These are phyloP conservation scores for Fusarium tjaetaba DNA, from an alignment of 2,329 filamentous ascomycete genomes.

Conservation along the genomic window DNA sequence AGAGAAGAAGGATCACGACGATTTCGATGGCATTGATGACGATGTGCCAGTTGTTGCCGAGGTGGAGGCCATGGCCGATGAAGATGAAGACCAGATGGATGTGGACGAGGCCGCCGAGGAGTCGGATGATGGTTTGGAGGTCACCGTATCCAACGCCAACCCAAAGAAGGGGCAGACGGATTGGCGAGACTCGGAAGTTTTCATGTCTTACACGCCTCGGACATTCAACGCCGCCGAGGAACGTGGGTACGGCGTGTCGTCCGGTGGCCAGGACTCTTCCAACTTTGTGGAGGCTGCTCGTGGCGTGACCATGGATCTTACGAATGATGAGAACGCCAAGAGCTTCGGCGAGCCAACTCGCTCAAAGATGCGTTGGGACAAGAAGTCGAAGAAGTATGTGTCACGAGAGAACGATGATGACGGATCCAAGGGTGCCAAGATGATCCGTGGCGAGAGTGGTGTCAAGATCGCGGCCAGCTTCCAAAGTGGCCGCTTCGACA, in stretches of 20 bases:
- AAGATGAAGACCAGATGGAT: constrained; percentile 49
- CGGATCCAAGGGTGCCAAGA: constrained; percentile 75
- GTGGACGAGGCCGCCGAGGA: constrained; percentile 59
- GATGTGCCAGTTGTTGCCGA: constrained; percentile 49
- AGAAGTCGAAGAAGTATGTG: constrained; percentile 96
- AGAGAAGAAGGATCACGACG: constrained; percentile 52
- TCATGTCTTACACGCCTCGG: constrained; percentile 95
- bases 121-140: constrained; percentile 72
- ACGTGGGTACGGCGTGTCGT: constrained; percentile 91
- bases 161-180: constrained; percentile 66
- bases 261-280: constrained; percentile 71
- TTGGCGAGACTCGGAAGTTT: constrained; percentile 87
- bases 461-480: constrained; percentile 96
- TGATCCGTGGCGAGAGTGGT: constrained; percentile 89
- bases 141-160: constrained; percentile 72
- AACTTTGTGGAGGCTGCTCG: constrained; percentile 92
- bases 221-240: constrained; percentile 86
- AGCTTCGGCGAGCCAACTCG: constrained; percentile 81
- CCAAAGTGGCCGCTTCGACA: constrained; percentile 91
- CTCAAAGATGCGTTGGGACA: constrained; percentile 91
- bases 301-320: constrained; percentile 89
- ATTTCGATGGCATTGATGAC: constrained; percentile 46
- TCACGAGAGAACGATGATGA: constrained; percentile 92
- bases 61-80: constrained; percentile 44
- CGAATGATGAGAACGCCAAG: constrained; percentile 84